phyloP scores from a whole-genome alignment of 768 basidiomycete species.

The Baorangia bicolor region DNA sequence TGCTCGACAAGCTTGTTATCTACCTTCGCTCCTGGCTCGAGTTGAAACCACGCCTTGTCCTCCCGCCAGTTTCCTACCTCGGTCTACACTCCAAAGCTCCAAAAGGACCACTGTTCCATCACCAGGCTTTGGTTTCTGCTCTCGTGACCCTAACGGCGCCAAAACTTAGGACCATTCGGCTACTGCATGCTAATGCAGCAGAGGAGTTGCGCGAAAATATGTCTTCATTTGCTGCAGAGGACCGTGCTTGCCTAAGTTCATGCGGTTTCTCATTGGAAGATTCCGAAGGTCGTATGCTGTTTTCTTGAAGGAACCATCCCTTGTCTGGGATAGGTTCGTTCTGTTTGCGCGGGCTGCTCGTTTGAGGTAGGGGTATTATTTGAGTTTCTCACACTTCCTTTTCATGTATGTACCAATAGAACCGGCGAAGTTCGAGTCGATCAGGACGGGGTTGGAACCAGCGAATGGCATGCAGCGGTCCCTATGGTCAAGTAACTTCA shows the following conservation, averaged over 20 bases:
- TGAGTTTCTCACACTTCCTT: neutral
- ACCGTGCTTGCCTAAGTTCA: conserved; percentile 5
- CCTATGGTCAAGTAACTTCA: too few relatives aligned
- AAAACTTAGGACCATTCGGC: conserved; percentile 18
- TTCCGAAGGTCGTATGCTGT: conserved; percentile 14
- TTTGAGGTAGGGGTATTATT: neutral
- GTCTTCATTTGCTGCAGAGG: conserved; percentile 6
- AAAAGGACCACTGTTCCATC: conserved; percentile 15
- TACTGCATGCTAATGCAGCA: conserved; percentile 17
- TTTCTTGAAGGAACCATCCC: conserved; percentile 5
- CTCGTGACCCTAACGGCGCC: conserved; percentile 23
- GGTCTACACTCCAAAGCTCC: conserved; percentile 21
- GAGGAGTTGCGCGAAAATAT: conserved; percentile 14
- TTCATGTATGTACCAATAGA: neutral
- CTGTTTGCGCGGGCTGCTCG: neutral
- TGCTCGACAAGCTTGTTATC: conserved; percentile 26
- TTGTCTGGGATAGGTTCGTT: neutral
- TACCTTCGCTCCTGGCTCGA: conserved; percentile 27
- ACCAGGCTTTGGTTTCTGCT: conserved; percentile 19
- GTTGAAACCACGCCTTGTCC: conserved; percentile 16
- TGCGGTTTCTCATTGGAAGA: conserved; percentile 24
- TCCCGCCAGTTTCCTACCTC: conserved; percentile 28
- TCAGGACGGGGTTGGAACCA: neutral
- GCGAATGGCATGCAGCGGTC: too few relatives aligned
- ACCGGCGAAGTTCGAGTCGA: neutral